Conservation (phyloP, 2,329 filamentous ascomycete species). For the Fusarium solani-melongenae region DNA sequence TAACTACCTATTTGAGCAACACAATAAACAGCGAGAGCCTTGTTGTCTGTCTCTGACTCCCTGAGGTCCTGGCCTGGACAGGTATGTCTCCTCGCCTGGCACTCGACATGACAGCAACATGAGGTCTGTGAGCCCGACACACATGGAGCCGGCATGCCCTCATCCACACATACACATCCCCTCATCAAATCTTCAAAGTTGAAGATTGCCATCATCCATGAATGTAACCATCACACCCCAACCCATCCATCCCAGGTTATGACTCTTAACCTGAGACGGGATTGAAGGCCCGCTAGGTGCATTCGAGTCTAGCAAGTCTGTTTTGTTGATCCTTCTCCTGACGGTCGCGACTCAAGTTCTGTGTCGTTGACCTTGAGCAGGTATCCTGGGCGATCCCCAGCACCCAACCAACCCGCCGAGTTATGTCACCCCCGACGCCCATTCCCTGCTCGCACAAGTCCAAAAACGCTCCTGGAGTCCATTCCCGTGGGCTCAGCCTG, state of each 20-base stretch:
- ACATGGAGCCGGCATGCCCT: constrained; percentile 6
- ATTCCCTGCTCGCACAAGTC: not conserved
- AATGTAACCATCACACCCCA: not conserved
- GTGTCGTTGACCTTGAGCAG: constrained; percentile 11
- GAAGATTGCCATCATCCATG: not conserved
- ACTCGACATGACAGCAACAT: not conserved
- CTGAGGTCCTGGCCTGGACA: not conserved
- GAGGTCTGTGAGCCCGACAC: constrained; percentile 1
- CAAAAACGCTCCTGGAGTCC: constrained; percentile 4
- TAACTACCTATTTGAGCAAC: constrained; percentile 34
- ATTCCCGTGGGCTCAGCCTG: not conserved
- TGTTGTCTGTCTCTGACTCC: constrained; percentile 2
- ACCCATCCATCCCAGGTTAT: not conserved
- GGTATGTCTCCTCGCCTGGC: not conserved
- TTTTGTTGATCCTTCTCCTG: not conserved
- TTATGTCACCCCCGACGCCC: constrained; percentile 4
- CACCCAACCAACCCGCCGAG: constrained; percentile 2
- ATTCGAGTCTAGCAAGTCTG: not conserved
- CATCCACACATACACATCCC: not conserved
- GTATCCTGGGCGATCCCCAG: constrained; percentile 23
- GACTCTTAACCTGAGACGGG: not conserved
- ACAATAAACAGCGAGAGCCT: constrained; percentile 24
- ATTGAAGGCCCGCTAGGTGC: not conserved
- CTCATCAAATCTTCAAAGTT: not conserved
- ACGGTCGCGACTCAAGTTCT: not conserved